These are phyloP conservation scores for Yamadazyma siamensis DNA, from an alignment of 1,139 yeast species.

Conservation along the genomic window DNA sequence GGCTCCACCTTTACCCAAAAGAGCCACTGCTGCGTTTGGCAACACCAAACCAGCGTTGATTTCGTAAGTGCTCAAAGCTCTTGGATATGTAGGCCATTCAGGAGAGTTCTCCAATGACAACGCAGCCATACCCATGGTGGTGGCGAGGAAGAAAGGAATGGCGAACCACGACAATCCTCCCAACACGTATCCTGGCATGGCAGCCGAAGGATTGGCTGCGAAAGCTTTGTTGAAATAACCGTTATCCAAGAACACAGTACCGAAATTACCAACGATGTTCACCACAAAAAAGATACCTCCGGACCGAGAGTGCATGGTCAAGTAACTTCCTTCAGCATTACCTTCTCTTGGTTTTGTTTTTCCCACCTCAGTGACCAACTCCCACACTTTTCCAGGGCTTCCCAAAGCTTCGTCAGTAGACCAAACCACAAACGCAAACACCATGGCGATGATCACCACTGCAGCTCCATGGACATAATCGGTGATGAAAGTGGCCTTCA, in stretches of 20 bases:
- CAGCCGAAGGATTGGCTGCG: slow-evolving; percentile 80
- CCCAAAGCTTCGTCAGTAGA: slow-evolving; percentile 65
- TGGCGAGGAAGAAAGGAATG: slow-evolving; percentile 76
- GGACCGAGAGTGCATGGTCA: slow-evolving; percentile 72
- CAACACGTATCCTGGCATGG: slow-evolving; percentile 83
- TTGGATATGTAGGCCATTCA: slow-evolving; percentile 76
- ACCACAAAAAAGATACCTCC: slow-evolving; percentile 86
- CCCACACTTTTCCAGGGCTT: slow-evolving; percentile 80
- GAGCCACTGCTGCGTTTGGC: slow-evolving; percentile 83
- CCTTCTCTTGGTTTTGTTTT: slow-evolving; percentile 61
- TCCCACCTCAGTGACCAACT: slow-evolving; percentile 57
- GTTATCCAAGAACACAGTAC: slow-evolving; percentile 83
- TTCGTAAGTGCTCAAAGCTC: slow-evolving; percentile 59
- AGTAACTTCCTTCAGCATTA: slow-evolving; percentile 71
- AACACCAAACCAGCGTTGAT: slow-evolving; percentile 78
- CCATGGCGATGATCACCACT: slow-evolving; percentile 56
- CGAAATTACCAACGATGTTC: slow-evolving; percentile 82
- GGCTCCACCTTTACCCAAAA: slow-evolving; percentile 86
- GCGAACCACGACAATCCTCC: slow-evolving; percentile 96
- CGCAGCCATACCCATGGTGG: slow-evolving; percentile 82
- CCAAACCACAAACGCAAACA: slow-evolving; percentile 61
- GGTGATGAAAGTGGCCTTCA: slow-evolving; percentile 85
- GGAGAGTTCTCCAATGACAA: slow-evolving; percentile 65
- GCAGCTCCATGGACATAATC: slow-evolving; percentile 77
- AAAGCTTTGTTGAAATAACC: slow-evolving; percentile 92